Evolutionary conservation across 805 yeast genomes (phyloP).

Genomic region (Ogataea henricii): DNA sequence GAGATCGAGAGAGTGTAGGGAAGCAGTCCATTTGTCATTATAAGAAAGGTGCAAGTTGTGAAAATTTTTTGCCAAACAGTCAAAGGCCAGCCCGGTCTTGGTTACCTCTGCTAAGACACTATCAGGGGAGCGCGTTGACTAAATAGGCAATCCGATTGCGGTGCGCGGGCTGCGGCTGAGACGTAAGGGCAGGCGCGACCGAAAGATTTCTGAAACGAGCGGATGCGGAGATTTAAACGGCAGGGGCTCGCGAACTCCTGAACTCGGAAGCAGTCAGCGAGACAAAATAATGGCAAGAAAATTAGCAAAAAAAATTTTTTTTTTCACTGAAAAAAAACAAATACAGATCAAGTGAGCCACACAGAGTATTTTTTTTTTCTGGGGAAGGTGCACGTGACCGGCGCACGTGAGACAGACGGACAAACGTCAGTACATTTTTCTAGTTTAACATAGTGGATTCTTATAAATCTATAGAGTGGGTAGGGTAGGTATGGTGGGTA

Average conservation of each 20-base stretch:
- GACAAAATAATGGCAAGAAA: background rate
- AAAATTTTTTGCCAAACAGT: background rate
- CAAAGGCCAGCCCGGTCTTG: constrained; percentile 6
- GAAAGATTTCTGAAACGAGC: constrained; percentile 1
- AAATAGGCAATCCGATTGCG: constrained; percentile 14
- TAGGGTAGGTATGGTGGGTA: too few species aligned
- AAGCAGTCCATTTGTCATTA: too few species aligned
- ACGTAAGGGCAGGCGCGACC: background rate
- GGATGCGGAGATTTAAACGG: background rate
- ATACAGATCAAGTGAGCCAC: background rate
- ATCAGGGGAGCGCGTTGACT: constrained; percentile 19
- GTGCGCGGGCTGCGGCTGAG: constrained; percentile 2
- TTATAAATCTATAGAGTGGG: too few species aligned
- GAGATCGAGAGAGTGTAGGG: background rate
- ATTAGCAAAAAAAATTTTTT: constrained; percentile 1
- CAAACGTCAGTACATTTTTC: too few species aligned
- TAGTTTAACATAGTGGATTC: too few species aligned
- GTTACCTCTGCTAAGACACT: constrained; percentile 3
- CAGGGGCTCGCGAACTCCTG: constrained; percentile 1
- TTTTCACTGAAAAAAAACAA: background rate
- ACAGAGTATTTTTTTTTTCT: too few species aligned
- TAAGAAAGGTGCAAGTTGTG: background rate
- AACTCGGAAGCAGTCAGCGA: background rate
- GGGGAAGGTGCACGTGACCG: too few species aligned
- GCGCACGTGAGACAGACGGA: too few species aligned